phyloP scores from a whole-genome alignment of 2,329 filamentous ascomycete species.

The Raffaelea deltoideospora region DNA sequence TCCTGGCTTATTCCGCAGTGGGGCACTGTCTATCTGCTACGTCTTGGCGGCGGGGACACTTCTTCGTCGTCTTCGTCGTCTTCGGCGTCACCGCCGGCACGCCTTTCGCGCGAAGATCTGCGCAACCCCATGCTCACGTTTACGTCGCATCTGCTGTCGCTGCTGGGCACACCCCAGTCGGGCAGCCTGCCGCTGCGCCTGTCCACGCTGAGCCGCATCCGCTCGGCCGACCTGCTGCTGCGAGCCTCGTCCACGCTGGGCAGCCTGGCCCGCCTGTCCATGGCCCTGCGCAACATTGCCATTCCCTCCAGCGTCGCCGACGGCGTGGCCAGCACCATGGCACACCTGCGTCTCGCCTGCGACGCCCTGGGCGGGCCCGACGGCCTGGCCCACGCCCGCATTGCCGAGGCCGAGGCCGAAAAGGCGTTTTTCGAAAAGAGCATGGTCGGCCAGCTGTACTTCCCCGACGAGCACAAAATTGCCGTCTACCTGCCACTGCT shows the following conservation, averaged over 20 bases:
- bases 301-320: slow-evolving; percentile 79
- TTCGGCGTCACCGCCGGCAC: slow-evolving; percentile 24
- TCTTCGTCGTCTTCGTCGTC: too few species aligned
- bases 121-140: slow-evolving; percentile 77
- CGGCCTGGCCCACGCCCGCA: slow-evolving; percentile 65
- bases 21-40: slow-evolving; percentile 58
- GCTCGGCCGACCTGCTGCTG: slow-evolving; percentile 69
- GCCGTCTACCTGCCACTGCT: slow-evolving; percentile 88
- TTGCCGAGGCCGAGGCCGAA: slow-evolving; percentile 80
- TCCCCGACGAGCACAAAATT: slow-evolving; percentile 95
- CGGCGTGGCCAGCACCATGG: slow-evolving; percentile 66
- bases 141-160: slow-evolving; percentile 73
- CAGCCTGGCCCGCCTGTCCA: slow-evolving; percentile 74
- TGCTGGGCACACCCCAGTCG: slow-evolving; percentile 70
- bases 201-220: slow-evolving; percentile 70
- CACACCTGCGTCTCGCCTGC: slow-evolving; percentile 65
- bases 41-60: too few species aligned
- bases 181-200: slow-evolving; percentile 77
- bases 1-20: slow-evolving; percentile 93
- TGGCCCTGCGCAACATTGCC: slow-evolving; percentile 74
- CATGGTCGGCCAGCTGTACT: slow-evolving; percentile 98
- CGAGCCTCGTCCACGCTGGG: slow-evolving; percentile 88
- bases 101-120: slow-evolving; percentile 49
- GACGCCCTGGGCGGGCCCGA: slow-evolving; percentile 47
- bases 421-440: slow-evolving; percentile 96